Conservation (phyloP, 768 basidiomycete genomes). For the Phlegmacium glaucopus region DNA sequence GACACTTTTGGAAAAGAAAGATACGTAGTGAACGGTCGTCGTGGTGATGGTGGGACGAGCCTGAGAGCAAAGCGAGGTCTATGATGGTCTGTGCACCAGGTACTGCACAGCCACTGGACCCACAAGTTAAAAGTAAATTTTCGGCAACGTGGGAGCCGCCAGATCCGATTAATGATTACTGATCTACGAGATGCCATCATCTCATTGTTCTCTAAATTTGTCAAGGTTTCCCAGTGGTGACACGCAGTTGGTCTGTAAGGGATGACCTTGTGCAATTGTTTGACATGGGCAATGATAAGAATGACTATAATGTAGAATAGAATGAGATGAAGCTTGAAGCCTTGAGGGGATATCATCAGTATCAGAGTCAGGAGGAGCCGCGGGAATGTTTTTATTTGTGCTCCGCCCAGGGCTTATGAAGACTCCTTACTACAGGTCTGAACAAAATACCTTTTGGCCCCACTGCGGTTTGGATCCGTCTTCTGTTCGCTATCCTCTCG, state of each 20-base stretch:
- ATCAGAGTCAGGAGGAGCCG: too few species aligned
- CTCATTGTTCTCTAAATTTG: conserved; percentile 30
- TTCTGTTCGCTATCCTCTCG: conserved; percentile 22
- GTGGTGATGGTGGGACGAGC: too few species aligned
- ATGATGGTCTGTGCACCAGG: conserved; percentile 21
- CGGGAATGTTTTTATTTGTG: too few species aligned
- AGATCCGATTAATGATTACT: not conserved
- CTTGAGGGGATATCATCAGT: too few species aligned
- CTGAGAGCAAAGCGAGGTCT: not conserved
- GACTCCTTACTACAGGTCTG: not conserved
- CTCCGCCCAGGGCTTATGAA: too few species aligned
- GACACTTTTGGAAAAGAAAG: not conserved
- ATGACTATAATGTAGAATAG: too few species aligned
- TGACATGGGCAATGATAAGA: conserved; percentile 4
- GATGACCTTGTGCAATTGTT: too few species aligned
- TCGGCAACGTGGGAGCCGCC: not conserved
- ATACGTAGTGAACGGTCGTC: too few species aligned
- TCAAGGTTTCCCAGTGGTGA: conserved; percentile 9
- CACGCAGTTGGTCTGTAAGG: not conserved
- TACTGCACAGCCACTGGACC: conserved; percentile 38
- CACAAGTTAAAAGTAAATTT: conserved; percentile 19
- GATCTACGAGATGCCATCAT: conserved; percentile 3
- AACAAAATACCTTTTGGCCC: conserved; percentile 3
- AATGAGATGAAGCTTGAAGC: too few species aligned
- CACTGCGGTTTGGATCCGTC: conserved; percentile 18